These are phyloP conservation scores for Binderoboletus segoi DNA, from an alignment of 1,284 basidiomycete species.

Conservation along the genomic window DNA sequence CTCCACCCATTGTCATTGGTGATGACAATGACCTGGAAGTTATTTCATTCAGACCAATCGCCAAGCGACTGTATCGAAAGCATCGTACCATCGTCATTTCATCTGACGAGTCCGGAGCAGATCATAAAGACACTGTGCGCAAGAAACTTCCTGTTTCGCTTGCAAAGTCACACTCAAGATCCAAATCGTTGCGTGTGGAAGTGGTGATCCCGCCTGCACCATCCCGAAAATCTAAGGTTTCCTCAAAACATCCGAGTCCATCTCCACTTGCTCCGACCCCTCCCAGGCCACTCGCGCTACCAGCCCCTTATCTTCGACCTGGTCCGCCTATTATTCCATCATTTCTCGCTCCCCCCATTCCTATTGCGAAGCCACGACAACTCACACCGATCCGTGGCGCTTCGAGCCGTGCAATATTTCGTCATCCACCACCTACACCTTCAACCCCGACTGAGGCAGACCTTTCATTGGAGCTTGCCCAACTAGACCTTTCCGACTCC, in stretches of 20 bases:
- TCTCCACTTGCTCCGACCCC: slow-evolving; percentile 1
- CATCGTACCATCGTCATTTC: slow-evolving; percentile 37
- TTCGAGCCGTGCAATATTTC: slow-evolving; percentile 42
- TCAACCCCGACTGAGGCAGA: slow-evolving; percentile 52
- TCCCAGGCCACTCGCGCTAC: slow-evolving; percentile 3
- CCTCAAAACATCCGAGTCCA: slow-evolving; percentile 5
- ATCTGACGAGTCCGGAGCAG: slow-evolving; percentile 48
- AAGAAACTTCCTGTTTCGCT: slow-evolving; percentile 11
- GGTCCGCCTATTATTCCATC: slow-evolving; percentile 2
- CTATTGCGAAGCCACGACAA: slow-evolving; percentile 49
- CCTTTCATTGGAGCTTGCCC: slow-evolving; percentile 57
- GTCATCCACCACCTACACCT: slow-evolving; percentile 47
- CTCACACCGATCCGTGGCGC: slow-evolving; percentile 68
- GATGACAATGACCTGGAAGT: slow-evolving; percentile 33
- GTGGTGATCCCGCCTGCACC: slow-evolving; percentile 41
- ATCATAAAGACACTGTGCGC: slow-evolving; percentile 1
- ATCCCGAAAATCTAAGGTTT: slow-evolving; percentile 11
- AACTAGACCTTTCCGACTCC: slow-evolving; percentile 44
- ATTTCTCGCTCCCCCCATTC: slow-evolving; percentile 24
- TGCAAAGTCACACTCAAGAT: slow-evolving; percentile 17
- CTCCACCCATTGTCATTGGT: slow-evolving; percentile 25
- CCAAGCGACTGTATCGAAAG: slow-evolving; percentile 24
- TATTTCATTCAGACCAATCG: slow-evolving; percentile 11
- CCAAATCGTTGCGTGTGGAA: slow-evolving; percentile 32
- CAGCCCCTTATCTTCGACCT: slow-evolving; percentile 4